Evolutionary conservation across 2,329 filamentous ascomycete species (phyloP).

Genomic region (Fusarium liriodendri): DNA sequence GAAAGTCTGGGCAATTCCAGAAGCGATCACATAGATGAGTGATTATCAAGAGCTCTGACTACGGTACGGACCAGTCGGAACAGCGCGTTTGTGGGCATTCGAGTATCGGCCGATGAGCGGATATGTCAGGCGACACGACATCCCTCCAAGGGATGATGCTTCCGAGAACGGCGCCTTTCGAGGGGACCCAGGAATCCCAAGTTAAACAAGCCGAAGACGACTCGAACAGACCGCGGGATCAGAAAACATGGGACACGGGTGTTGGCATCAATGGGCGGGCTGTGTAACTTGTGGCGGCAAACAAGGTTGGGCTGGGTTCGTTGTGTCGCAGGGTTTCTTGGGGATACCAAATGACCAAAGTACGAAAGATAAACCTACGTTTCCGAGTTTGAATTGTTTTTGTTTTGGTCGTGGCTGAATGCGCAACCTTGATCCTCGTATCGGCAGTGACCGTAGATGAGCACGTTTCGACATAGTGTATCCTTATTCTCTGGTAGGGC

Average conservation of each 20-base stretch:
- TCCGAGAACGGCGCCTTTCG: slow-evolving; percentile 2
- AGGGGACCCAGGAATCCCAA: neutral
- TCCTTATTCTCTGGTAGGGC: slow-evolving; percentile 78
- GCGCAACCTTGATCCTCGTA: slow-evolving; percentile 92
- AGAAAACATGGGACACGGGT: neutral
- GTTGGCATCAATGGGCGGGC: slow-evolving; percentile 4
- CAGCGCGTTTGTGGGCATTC: neutral
- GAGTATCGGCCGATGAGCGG: slow-evolving; percentile 23
- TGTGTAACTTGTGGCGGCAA: slow-evolving; percentile 22
- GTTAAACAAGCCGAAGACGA: neutral
- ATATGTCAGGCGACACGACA: slow-evolving; percentile 17
- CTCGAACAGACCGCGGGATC: neutral
- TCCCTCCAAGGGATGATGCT: slow-evolving; percentile 16
- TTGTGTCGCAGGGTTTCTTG: neutral
- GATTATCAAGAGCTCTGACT: neutral
- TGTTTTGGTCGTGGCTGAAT: slow-evolving; percentile 87
- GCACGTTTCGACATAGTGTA: slow-evolving; percentile 90
- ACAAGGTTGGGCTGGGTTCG: slow-evolving; percentile 9
- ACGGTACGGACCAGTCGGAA: neutral
- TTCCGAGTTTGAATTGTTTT: slow-evolving; percentile 60
- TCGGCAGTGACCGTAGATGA: slow-evolving; percentile 92
- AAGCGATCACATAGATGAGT: neutral
- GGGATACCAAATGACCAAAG: neutral
- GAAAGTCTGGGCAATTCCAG: neutral
- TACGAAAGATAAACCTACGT: slow-evolving; percentile 54